Conservation (phyloP, 148 eudicot species). For the Pouteria glomerata region DNA sequence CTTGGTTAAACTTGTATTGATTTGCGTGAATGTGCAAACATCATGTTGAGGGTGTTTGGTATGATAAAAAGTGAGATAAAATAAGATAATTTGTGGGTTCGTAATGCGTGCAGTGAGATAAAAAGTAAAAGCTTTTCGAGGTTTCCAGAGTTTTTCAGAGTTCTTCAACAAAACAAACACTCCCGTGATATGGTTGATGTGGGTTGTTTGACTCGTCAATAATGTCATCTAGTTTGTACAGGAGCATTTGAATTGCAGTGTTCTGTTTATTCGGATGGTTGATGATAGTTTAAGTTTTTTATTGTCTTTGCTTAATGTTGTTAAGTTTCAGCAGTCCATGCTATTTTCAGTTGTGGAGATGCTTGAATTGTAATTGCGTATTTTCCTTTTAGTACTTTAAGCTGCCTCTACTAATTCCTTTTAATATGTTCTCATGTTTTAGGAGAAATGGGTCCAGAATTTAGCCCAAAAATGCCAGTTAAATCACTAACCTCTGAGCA, state of each 20-base stretch:
- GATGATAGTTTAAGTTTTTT: not conserved
- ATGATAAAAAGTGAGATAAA: too few species aligned
- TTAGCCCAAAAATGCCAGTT: conserved; percentile 76
- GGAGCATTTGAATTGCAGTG: not conserved
- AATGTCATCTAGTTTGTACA: not conserved
- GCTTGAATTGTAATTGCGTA: not conserved
- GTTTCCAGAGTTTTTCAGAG: too few species aligned
- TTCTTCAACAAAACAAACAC: too few species aligned
- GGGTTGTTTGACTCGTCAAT: not conserved
- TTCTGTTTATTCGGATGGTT: not conserved
- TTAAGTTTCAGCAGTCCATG: not conserved
- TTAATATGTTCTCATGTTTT: conserved; percentile 19
- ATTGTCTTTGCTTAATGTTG: not conserved
- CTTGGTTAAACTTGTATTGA: too few species aligned
- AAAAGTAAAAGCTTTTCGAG: too few species aligned
- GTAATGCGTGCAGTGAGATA: too few species aligned
- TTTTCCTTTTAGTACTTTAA: not conserved
- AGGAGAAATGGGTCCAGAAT: conserved; percentile 98
- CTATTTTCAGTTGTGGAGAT: not conserved
- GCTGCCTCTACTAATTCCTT: conserved; percentile 1
- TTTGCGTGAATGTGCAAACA: too few species aligned
- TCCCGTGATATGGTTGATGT: not conserved
- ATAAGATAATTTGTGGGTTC: too few species aligned
- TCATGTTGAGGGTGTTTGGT: too few species aligned
- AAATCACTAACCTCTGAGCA: conserved; percentile 93